A percentile compares a stretch with the other conserved stretches of the same genome.
Evolutionary conservation across 1,139 yeast species (phyloP).

Genomic region (Debaryomyces singareniensis): DNA sequence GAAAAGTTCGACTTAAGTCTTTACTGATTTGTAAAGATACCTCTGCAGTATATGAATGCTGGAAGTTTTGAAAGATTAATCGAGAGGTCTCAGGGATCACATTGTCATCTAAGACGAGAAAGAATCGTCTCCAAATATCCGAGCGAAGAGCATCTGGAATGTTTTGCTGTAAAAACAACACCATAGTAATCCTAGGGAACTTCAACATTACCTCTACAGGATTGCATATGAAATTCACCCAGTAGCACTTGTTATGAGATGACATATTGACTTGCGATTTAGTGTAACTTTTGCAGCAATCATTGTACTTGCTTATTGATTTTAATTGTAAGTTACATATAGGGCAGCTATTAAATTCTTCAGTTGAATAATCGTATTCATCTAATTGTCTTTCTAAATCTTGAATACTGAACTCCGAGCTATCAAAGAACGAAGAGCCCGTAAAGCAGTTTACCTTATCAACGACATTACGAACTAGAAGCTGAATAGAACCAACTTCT

Average conservation of each 20-base stretch:
- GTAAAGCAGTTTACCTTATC: no score
- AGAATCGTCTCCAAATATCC: constrained; percentile 31
- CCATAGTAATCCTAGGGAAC: constrained; percentile 42
- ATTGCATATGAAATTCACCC: constrained; percentile 40
- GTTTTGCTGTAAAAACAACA: constrained; percentile 34
- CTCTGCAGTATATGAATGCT: constrained; percentile 36
- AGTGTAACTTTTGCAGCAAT: constrained; percentile 14
- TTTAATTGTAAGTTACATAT: constrained; percentile 18
- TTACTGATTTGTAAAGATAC: constrained; percentile 51
- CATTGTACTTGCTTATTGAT: constrained; percentile 7
- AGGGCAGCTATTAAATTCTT: constrained; percentile 33
- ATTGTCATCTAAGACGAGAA: constrained; percentile 22
- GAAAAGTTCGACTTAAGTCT: constrained; percentile 61
- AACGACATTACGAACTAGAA: no score
- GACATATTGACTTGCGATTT: constrained; percentile 10
- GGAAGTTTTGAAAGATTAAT: constrained; percentile 34
- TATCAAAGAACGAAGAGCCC: no score
- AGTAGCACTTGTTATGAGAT: constrained; percentile 34
- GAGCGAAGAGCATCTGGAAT: constrained; percentile 34
- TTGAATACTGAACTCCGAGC: no score
- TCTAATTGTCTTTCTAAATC: constrained; percentile 8
- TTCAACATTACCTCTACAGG: constrained; percentile 42
- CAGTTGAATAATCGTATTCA: constrained; percentile 21
- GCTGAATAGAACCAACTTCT: no score
- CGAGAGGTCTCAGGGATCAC: constrained; percentile 31